Base-by-base conservation (phyloP, 2,329 filamentous ascomycete genomes). In the Botrytis deweyae region DNA sequence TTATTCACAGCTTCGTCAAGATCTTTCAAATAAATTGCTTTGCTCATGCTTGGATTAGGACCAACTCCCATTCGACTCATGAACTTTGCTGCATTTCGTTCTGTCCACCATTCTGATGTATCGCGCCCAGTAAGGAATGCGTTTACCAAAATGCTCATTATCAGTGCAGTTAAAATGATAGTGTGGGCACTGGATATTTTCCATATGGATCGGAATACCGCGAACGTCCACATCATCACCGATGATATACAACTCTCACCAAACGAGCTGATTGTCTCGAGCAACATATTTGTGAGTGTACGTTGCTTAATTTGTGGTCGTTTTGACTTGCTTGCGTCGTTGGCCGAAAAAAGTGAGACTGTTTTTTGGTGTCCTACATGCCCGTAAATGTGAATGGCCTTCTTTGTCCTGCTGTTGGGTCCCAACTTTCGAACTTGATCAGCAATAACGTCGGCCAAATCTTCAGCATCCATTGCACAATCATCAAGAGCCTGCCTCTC, bases 61-160 rank as follows among this genome's bases (percentile, higher is more conserved):
- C 88, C 88, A 12, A 98, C 90, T 16, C 95, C 95, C 22, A 98
- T 84, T 20, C 91, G 87, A 49, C 86, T 85, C 94, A 99, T 96
- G 82, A 95, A 97, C 59, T 87, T 90, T 25, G 88, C 88, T 1
- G 95, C 94, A 74, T 89, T 91, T 73, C 94, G 89, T 83, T 98
- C 95, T 64, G 89, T 87, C 92, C 93, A 97, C 94, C 94, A 98
- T 2, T 88, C 86, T 78, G 90, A 89, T 10, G 89, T 88, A 80
- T 93, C 90, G 76, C 91, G 89, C 20, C 92, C 93, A 0, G 92
- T 90, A 80, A 95, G 89, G 77, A 94, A 87, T 36, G 92, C 83
- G 80, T 98, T 98, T 67, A 90, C 87, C 18, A 93, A 79, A 20
- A 90, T 82, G 80, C 94, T 98, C 44, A 92, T 78, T 0, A 86